Percentiles rank a stretch among this genome's conserved stretches.
These are phyloP conservation scores for Chrysosporium keratinophilum DNA, from an alignment of 2,329 filamentous ascomycete species.

Conservation along the genomic window DNA sequence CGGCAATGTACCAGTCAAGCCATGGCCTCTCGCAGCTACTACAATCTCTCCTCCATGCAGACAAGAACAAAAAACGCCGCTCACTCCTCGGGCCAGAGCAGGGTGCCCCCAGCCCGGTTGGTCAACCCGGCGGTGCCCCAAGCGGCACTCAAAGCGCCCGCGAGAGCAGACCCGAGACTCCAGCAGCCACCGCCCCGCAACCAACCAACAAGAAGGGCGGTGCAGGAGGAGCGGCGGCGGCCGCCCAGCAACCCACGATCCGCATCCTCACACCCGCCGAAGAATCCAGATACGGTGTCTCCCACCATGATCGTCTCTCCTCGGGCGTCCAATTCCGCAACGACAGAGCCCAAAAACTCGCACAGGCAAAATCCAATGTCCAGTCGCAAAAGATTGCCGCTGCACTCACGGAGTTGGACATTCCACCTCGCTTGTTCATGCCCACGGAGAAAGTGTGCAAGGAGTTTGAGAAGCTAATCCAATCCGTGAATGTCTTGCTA, in stretches of 20 bases:
- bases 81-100: constrained; percentile 54
- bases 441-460: constrained; percentile 42
- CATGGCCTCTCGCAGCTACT: constrained; percentile 69
- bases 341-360: constrained; percentile 41
- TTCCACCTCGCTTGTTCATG: constrained; percentile 40
- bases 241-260: constrained; percentile 45
- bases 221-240: constrained; percentile 29
- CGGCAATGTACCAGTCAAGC: constrained; percentile 68
- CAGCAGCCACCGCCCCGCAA: constrained; percentile 30
- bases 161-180: constrained; percentile 26
- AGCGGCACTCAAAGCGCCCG: constrained; percentile 28
- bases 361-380: constrained; percentile 42
- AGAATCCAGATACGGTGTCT: constrained; percentile 71
- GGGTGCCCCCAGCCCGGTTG: constrained; percentile 41
- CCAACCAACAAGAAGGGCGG: constrained; percentile 29
- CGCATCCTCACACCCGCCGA: constrained; percentile 65
- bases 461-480: constrained; percentile 41
- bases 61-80: constrained; percentile 83
- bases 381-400: constrained; percentile 41
- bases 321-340: constrained; percentile 85
- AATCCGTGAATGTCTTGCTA: constrained; percentile 38
- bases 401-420: constrained; percentile 39
- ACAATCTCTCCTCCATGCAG: constrained; percentile 68
- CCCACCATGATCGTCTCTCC: constrained; percentile 71
- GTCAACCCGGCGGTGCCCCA: constrained; percentile 38